These are phyloP conservation scores for Psidium guajava DNA, from an alignment of 345 rosid genomes.

Conservation along the genomic window DNA sequence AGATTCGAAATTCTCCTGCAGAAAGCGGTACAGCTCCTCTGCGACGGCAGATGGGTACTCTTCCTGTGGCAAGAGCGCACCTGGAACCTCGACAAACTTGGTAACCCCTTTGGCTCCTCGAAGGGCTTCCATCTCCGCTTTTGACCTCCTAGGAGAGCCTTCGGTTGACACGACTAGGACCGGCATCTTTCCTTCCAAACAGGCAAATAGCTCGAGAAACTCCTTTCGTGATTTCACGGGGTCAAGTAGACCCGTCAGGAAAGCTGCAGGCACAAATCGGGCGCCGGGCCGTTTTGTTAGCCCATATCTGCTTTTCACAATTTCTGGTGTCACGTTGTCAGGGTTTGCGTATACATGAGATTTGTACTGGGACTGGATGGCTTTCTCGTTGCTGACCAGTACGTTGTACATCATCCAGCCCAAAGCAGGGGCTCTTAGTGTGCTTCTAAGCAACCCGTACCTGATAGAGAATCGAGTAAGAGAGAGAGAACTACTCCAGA, in stretches of 20 bases:
- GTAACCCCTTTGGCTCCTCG: slow-evolving; percentile 59
- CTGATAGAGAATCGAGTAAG: slow-evolving; percentile 14
- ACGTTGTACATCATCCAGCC: slow-evolving; percentile 94
- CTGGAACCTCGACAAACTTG: slow-evolving; percentile 71
- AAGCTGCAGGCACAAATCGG: slow-evolving; percentile 82
- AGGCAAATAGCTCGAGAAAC: slow-evolving; percentile 57
- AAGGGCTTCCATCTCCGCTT: slow-evolving; percentile 86
- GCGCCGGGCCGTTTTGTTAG: slow-evolving; percentile 67
- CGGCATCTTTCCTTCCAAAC: slow-evolving; percentile 49
- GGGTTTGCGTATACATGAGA: slow-evolving; percentile 87
- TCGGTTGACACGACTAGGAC: slow-evolving; percentile 50
- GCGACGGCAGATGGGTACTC: slow-evolving; percentile 70
- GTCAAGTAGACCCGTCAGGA: slow-evolving; percentile 87
- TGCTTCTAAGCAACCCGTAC: slow-evolving; percentile 72
- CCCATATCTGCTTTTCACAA: slow-evolving; percentile 52
- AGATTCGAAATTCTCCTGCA: slow-evolving; percentile 40
- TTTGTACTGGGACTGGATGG: slow-evolving; percentile 75
- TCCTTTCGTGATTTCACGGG: slow-evolving; percentile 66
- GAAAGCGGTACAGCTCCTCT: slow-evolving; percentile 48
- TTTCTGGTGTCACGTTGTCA: slow-evolving; percentile 54
- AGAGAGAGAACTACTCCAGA: background rate
- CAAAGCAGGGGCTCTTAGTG: slow-evolving; percentile 68
- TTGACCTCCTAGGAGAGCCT: slow-evolving; percentile 79
- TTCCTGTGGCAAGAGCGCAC: slow-evolving; percentile 88
- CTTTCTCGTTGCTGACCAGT: slow-evolving; percentile 88